Evolutionary conservation across 352 stramenopile species (phyloP).

Genomic region (Blastocystis sp.): DNA sequence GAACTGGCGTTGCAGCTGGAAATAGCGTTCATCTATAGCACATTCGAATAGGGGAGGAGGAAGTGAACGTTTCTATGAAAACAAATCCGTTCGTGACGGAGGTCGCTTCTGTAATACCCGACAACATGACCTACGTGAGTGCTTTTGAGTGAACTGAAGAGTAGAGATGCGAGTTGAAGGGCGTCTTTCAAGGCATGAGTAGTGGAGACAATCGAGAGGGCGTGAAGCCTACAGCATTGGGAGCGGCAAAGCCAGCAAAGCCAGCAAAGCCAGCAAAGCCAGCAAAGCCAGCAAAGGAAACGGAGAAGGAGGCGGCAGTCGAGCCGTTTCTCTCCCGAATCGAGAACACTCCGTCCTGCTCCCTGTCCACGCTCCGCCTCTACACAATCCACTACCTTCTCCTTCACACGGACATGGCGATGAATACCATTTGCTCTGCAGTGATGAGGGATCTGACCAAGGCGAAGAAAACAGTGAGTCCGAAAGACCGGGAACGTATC

Average conservation of each 20-base stretch:
- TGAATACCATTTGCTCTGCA: neutral
- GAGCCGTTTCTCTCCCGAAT: neutral
- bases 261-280: neutral
- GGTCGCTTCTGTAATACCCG: neutral
- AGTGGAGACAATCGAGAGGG: neutral
- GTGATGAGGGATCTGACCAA: neutral
- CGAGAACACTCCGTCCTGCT: neutral
- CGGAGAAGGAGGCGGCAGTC: neutral
- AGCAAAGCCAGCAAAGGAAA: neutral
- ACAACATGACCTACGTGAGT: neutral
- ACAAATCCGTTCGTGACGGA: constrained; percentile 57
- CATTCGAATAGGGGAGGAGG: constrained; percentile 20
- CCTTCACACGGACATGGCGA: constrained; percentile 2
- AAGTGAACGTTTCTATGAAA: neutral
- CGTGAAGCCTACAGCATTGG: neutral
- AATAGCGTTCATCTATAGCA: constrained; percentile 5
- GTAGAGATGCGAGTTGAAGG: constrained; percentile 16
- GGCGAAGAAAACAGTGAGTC: neutral
- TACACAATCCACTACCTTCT: constrained; percentile 34
- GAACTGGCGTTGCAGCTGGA: constrained; percentile 17
- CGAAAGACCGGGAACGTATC: neutral
- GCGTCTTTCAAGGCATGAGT: constrained; percentile 25
- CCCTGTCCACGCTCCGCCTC: neutral
- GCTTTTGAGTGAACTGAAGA: neutral
- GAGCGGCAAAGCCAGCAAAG: too few species aligned